These are phyloP conservation scores for Pontederia crassipes DNA, from an alignment of 176 grass and related monocot species.

Conservation along the genomic window DNA sequence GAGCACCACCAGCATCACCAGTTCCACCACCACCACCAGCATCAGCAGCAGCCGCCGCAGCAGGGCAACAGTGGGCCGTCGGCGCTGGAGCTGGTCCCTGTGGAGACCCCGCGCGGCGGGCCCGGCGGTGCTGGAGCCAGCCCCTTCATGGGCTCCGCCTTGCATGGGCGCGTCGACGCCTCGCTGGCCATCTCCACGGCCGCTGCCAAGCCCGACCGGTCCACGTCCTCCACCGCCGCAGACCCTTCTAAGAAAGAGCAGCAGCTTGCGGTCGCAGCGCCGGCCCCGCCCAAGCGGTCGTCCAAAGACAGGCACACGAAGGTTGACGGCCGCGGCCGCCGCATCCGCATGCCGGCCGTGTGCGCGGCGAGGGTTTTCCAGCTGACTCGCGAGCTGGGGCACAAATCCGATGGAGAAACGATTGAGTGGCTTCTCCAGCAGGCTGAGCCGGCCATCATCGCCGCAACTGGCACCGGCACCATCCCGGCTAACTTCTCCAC, in stretches of 20 bases:
- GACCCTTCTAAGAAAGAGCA: conserved; percentile 20
- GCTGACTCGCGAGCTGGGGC: conserved; percentile 91
- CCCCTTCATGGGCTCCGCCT: conserved; percentile 65
- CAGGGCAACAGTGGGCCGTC: conserved; percentile 5
- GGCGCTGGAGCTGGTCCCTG: conserved; percentile 20
- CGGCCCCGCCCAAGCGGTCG: conserved; percentile 36
- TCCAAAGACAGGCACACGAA: conserved; percentile 94
- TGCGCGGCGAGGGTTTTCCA: conserved; percentile 95
- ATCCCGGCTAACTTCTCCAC: conserved; percentile 88
- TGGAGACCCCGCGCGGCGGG: conserved; percentile 34
- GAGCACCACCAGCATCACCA: conserved; percentile 41
- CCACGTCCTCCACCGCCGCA: not conserved
- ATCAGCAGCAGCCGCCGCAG: conserved; percentile 9
- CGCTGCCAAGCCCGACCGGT: not conserved
- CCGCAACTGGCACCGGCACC: conserved; percentile 81
- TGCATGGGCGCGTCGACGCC: conserved; percentile 20
- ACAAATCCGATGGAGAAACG: conserved; percentile 97
- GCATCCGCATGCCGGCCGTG: conserved; percentile 97
- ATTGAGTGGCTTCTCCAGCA: conserved; percentile 97
- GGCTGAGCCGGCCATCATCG: conserved; percentile 92
- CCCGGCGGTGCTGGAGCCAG: conserved; percentile 18
- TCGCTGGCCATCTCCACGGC: conserved; percentile 27
- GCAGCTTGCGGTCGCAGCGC: conserved; percentile 10
- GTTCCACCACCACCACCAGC: conserved; percentile 34
- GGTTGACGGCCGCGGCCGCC: conserved; percentile 80